phyloP scores from a whole-genome alignment of 192 early-diverging fungal species.

The Podila epicladia region DNA sequence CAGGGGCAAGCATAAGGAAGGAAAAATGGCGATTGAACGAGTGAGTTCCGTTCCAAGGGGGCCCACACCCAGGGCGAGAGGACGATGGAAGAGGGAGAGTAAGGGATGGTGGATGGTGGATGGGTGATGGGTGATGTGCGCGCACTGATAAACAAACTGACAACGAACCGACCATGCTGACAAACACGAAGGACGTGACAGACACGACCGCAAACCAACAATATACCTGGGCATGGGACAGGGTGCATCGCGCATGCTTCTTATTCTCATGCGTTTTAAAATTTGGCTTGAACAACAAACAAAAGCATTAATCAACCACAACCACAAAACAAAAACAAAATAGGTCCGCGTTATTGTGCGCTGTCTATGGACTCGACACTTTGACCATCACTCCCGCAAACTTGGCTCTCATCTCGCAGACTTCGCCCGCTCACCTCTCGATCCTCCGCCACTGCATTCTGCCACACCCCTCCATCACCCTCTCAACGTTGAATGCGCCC shows the following conservation, averaged over 20 bases:
- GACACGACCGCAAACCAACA: neutral
- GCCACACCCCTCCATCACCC: constrained; percentile 57
- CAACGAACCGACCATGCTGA: constrained; percentile 10
- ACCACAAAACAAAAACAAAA: neutral
- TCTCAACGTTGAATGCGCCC: constrained; percentile 62
- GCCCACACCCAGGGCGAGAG: neutral
- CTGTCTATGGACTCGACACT: constrained; percentile 69
- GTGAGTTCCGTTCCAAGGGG: neutral
- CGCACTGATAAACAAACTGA: neutral
- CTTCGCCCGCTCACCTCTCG: constrained; percentile 58
- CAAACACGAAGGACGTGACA: neutral
- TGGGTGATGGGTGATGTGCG: neutral
- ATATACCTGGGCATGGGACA: no score
- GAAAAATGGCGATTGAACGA: neutral
- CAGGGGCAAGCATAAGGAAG: neutral
- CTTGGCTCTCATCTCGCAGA: constrained; percentile 62
- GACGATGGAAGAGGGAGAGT: neutral
- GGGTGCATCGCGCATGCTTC: no score
- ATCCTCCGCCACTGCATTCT: constrained; percentile 62
- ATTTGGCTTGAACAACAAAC: no score
- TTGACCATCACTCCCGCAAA: constrained; percentile 64
- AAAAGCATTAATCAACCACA: neutral
- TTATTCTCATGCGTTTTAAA: no score
- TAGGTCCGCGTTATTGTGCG: constrained; percentile 70
- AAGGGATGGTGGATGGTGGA: neutral